phyloP scores from a whole-genome alignment of 2,329 filamentous ascomycete species.

The Endothia cerciana region DNA sequence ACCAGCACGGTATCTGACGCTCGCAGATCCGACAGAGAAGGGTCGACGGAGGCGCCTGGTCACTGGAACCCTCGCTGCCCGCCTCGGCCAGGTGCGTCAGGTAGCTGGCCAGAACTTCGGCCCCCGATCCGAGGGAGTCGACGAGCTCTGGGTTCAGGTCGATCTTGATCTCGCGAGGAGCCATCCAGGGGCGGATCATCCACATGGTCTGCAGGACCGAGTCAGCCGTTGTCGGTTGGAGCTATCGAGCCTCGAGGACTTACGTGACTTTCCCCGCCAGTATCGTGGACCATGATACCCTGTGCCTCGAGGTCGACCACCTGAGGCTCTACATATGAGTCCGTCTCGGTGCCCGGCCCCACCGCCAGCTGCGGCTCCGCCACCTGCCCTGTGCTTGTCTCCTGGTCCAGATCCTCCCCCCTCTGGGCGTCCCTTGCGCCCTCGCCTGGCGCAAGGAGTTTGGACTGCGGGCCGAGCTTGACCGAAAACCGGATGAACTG shows the following conservation, averaged over 20 bases:
- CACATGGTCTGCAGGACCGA: conserved; percentile 82
- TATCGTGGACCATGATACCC: conserved; percentile 98
- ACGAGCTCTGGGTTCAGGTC: conserved; percentile 88
- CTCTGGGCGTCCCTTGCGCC: conserved; percentile 44
- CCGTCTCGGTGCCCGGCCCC: conserved; percentile 43
- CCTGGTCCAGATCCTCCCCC: conserved; percentile 34
- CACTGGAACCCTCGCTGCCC: conserved; percentile 73
- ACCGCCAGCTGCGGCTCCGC: conserved; percentile 35
- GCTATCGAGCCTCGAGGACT: conserved; percentile 42
- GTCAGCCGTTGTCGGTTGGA: conserved; percentile 31
- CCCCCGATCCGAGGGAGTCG: conserved; percentile 90
- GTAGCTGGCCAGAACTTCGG: conserved; percentile 92
- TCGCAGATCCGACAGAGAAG: conserved; percentile 97
- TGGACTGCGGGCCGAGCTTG: conserved; percentile 69
- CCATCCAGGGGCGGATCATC: conserved; percentile 94
- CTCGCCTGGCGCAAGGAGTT: conserved; percentile 55
- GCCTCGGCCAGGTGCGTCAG: conserved; percentile 87
- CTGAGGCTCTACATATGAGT: conserved; percentile 47
- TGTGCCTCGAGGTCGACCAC: conserved; percentile 88
- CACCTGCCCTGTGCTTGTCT: conserved; percentile 40
- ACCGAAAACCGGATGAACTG: conserved; percentile 85
- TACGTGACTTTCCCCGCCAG: conserved; percentile 89
- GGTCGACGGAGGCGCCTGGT: conserved; percentile 78
- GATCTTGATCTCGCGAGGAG: conserved; percentile 91
- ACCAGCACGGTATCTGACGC: conserved; percentile 96